Base-by-base conservation (phyloP, 2,329 filamentous ascomycete species). In the Sporothrix sp. region DNA sequence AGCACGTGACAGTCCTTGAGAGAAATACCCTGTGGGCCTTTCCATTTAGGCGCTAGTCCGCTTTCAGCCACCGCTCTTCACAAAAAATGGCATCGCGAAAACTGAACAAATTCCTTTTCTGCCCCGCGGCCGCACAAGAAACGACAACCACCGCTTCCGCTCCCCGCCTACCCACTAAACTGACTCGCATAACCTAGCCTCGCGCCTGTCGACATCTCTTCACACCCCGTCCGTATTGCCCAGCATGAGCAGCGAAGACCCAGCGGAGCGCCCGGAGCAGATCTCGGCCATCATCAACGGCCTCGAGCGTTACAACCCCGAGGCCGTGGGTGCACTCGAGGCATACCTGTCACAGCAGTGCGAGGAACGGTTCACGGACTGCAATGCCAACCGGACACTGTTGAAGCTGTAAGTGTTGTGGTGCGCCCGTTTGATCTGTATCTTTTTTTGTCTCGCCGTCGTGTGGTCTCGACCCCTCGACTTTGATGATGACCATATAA, bases 291-390 rank as follows among this genome's bases (percentile, higher is more conserved):
- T 98, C 65, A 88, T 98, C 66, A 95, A 91, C 72, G 91, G 93
- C 61, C 87, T 98, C 58, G 93, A 98, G 71, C 81, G 93, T 65
- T 98, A 98, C 76, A 98, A 98, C 71, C 93, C 93, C 37, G 93
- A 98, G 75, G 95, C 93, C 47, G 95, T 94, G 45, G 80, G 81
- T 56, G 78, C 87, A 59, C 93, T 98, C 69, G 91, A 98, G 77
- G 85, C 87, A 68, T 98, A 98, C 71, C 84, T 98, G 57, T 78
- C 79, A 65, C 83, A 89, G 70, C 93, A 98, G 73, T 98, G 93
- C 76, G 91, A 97, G 71, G 83, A 86, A 69, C 85, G 89, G 72
- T 90, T 85, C 61, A 90, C 88, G 71, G 93, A 98, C 71, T 87
- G 85, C 76, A 97, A 96, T 71, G 89, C 93, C 62, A 98, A 97